Percentiles rank a stretch among this genome's conserved stretches.
These are phyloP conservation scores for Paxillus rubicundulus DNA, from an alignment of 768 basidiomycete species.

Conservation along the genomic window DNA sequence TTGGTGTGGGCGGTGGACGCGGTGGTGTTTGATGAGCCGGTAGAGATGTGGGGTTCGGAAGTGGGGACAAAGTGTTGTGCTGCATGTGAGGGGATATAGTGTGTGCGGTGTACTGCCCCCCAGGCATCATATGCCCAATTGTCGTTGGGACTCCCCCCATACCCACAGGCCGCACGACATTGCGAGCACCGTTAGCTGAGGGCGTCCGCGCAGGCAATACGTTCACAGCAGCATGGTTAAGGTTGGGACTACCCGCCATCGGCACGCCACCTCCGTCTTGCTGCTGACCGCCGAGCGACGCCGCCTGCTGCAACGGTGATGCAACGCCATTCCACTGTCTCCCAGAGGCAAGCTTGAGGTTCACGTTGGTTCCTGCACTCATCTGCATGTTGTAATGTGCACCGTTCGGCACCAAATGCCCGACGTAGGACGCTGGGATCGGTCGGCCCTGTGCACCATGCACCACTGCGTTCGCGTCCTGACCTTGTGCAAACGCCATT, in stretches of 20 bases:
- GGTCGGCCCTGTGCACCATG: conserved; percentile 37
- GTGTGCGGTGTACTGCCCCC: conserved; percentile 42
- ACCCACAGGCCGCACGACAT: conserved; percentile 32
- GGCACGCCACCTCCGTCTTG: conserved; percentile 25
- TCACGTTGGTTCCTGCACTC: conserved; percentile 23
- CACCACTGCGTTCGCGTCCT: conserved; percentile 37
- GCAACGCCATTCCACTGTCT: conserved; percentile 39
- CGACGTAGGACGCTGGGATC: conserved; percentile 32
- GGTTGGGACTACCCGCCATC: conserved; percentile 36
- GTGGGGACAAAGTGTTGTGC: conserved; percentile 43
- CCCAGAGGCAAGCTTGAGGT: conserved; percentile 37
- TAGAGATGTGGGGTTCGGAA: conserved; percentile 41
- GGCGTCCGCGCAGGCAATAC: conserved; percentile 45
- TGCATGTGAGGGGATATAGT: conserved; percentile 52
- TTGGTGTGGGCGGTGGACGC: conserved; percentile 48
- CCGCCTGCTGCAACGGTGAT: conserved; percentile 22
- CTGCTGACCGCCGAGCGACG: conserved; percentile 20
- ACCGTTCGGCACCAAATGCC: conserved; percentile 28
- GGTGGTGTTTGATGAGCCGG: conserved; percentile 46
- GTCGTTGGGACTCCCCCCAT: conserved; percentile 13
- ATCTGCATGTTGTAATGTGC: conserved; percentile 32
- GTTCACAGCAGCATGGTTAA: conserved; percentile 34
- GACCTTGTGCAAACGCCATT: conserved; percentile 47
- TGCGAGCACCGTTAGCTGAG: conserved; percentile 57
- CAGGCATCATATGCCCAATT: conserved; percentile 31